A percentile compares a stretch with the other conserved stretches of the same genome.
phyloP scores from a whole-genome alignment of 2,329 filamentous ascomycete species.

The Pestalotiopsis sp. region DNA sequence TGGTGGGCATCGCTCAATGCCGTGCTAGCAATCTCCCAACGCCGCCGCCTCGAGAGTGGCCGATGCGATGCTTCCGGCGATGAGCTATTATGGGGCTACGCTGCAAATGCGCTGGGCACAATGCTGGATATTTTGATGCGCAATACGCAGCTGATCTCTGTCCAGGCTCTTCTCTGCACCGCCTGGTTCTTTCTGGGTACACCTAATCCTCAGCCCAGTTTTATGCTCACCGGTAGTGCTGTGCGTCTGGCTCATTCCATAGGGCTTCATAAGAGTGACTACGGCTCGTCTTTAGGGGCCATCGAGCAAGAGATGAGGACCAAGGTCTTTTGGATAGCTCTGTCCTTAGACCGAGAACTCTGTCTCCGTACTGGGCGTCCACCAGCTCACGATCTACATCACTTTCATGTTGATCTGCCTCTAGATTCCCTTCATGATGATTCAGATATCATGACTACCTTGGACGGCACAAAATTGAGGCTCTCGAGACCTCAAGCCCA shows the following conservation, averaged over 20 bases:
- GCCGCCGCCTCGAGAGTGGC: neutral
- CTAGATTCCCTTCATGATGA: neutral
- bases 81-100: neutral
- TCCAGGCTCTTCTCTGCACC: neutral
- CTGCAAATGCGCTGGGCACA: neutral
- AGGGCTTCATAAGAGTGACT: neutral
- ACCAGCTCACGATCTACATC: neutral
- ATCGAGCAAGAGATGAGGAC: neutral
- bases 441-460: neutral
- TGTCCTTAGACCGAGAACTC: neutral
- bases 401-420: neutral
- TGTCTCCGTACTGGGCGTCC: constrained; percentile 1
- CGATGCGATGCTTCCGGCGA: neutral
- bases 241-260: constrained; percentile 5
- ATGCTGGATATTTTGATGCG: constrained; percentile 2
- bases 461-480: neutral
- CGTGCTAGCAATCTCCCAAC: neutral
- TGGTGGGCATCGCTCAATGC: constrained; percentile 6
- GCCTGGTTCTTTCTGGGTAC: constrained; percentile 7
- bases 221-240: constrained; percentile 2
- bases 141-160: constrained; percentile 7
- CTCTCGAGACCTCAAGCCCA: neutral
- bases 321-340: constrained; percentile 1
- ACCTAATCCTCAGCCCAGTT: constrained; percentile 6
- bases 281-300: neutral